Percentiles rank a stretch among this genome's conserved stretches.
Evolutionary conservation across 257 asterid genomes (phyloP).

Genomic region (Nemophila menziesii): DNA sequence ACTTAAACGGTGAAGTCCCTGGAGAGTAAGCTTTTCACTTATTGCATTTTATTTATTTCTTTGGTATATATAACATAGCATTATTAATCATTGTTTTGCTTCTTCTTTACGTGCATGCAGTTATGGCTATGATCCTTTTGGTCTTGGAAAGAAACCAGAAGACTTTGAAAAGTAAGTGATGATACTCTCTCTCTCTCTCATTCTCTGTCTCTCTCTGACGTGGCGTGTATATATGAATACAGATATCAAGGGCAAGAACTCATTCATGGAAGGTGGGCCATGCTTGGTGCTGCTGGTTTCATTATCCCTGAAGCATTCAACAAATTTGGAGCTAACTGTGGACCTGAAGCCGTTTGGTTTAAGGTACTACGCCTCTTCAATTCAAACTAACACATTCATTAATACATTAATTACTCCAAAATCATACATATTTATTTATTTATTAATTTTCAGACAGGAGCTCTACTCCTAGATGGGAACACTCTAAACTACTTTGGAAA

Average conservation of each 20-base stretch:
- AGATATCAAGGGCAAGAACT: conserved; percentile 89
- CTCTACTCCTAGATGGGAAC: conserved; percentile 90
- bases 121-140: conserved; percentile 96
- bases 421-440: too few relatives aligned
- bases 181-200: too few relatives aligned
- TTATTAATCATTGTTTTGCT: neutral
- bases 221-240: neutral
- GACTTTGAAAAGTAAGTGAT: conserved; percentile 75
- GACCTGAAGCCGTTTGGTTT: conserved; percentile 99
- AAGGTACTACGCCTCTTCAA: conserved; percentile 27
- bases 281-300: conserved; percentile 98
- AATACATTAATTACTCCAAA: too few relatives aligned
- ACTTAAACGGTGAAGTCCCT: conserved; percentile 86
- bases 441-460: conserved; percentile 57
- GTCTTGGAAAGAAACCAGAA: conserved; percentile 91
- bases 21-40: conserved; percentile 66
- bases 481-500: conserved; percentile 88
- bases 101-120: conserved; percentile 31
- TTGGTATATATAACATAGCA: neutral
- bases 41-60: neutral
- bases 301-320: conserved; percentile 94
- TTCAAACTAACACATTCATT: too few relatives aligned
- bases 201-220: neutral
- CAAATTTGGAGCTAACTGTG: conserved; percentile 89
- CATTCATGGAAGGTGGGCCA: conserved; percentile 95